Evolutionary conservation across 1,139 yeast species (phyloP).

Genomic region (Meyerozyma elateridarum): DNA sequence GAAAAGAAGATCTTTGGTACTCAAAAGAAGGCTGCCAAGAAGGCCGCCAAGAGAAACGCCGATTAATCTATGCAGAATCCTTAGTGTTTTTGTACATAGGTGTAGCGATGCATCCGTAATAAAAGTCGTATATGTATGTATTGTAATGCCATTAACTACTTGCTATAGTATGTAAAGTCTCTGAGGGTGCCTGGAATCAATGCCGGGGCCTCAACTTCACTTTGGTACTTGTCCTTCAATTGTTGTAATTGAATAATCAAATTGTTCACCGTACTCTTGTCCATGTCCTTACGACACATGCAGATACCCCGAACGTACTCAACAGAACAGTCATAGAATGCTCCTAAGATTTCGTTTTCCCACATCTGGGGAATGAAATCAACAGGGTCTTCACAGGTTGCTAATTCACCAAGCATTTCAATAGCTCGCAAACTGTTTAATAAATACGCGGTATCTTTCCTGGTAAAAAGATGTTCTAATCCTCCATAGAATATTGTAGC

Average conservation of each 20-base stretch:
- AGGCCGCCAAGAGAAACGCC: constrained; percentile 69
- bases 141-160: no score
- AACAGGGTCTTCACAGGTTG: constrained; percentile 48
- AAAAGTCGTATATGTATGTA: constrained; percentile 4
- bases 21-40: constrained; percentile 91
- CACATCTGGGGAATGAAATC: constrained; percentile 53
- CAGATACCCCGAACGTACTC: constrained; percentile 57
- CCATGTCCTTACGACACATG: constrained; percentile 44
- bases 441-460: constrained; percentile 47
- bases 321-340: constrained; percentile 63
- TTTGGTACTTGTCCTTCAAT: constrained; percentile 31
- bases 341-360: constrained; percentile 48
- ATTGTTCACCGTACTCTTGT: constrained; percentile 25
- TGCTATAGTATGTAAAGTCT: constrained; percentile 19
- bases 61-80: constrained; percentile 28
- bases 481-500: constrained; percentile 60
- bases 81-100: constrained; percentile 1
- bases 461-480: constrained; percentile 49
- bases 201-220: constrained; percentile 31
- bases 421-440: constrained; percentile 49
- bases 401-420: constrained; percentile 69
- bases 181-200: constrained; percentile 31
- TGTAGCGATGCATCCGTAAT: constrained; percentile 5
- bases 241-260: constrained; percentile 27
- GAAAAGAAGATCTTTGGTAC: constrained; percentile 99